Evolutionary conservation across 2,329 filamentous ascomycete genomes (phyloP).

Genomic region (Colletotrichum acutatum): DNA sequence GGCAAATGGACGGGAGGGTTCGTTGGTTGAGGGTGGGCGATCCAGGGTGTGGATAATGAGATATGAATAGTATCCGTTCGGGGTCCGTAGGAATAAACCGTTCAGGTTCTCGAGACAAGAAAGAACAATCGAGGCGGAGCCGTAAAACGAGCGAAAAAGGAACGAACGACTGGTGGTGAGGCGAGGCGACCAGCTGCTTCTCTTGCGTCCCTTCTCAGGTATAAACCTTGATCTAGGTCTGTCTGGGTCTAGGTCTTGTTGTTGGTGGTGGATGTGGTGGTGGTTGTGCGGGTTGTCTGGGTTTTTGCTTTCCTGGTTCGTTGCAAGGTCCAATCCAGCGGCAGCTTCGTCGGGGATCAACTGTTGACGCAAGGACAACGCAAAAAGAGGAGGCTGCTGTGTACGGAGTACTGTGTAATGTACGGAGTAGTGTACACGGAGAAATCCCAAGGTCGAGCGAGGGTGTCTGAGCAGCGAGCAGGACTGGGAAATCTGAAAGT

Average conservation of each 20-base stretch:
- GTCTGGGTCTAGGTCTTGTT: not conserved
- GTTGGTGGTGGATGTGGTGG: not conserved
- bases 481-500: slow-evolving; percentile 21
- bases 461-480: not conserved
- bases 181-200: not conserved
- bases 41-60: not conserved
- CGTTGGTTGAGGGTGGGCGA: not conserved
- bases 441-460: too few relatives aligned
- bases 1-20: not conserved
- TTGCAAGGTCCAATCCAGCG: slow-evolving; percentile 2
- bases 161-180: slow-evolving; percentile 6
- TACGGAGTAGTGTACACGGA: too few relatives aligned
- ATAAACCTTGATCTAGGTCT: not conserved
- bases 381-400: slow-evolving; percentile 4
- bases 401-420: not conserved
- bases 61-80: slow-evolving; percentile 4
- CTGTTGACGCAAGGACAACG: slow-evolving; percentile 10
- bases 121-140: not conserved
- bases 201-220: slow-evolving; percentile 2
- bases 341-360: slow-evolving; percentile 26
- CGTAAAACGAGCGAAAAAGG: slow-evolving; percentile 3
- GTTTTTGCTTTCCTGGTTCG: not conserved
- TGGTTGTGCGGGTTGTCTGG: not conserved
- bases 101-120: not conserved
- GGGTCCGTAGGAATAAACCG: not conserved